Percentiles rank a stretch among this genome's conserved stretches.
These are phyloP conservation scores for Fomitiporia mediterranea DNA, from an alignment of 1,284 basidiomycete species.

Conservation along the genomic window DNA sequence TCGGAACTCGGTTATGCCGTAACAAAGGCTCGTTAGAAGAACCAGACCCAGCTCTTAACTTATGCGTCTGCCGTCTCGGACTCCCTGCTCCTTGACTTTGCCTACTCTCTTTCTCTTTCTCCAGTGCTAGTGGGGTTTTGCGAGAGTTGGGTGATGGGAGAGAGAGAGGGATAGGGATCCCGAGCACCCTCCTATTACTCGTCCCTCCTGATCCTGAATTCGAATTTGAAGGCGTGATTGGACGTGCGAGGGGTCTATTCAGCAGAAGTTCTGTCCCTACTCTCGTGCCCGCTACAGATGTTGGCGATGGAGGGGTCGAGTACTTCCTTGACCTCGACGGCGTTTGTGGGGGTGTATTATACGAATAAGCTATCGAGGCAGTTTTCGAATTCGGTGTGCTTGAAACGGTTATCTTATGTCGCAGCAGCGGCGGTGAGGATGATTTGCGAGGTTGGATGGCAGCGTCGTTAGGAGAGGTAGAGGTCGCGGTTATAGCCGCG, in stretches of 20 bases:
- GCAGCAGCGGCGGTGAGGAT: conserved; percentile 2
- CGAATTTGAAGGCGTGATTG: conserved; percentile 30
- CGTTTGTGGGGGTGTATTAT: conserved; percentile 17
- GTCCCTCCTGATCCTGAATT: too few relatives aligned
- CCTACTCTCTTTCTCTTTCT: neutral
- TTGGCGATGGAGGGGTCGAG: conserved; percentile 31
- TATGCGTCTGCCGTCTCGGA: conserved; percentile 5
- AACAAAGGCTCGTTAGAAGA: conserved; percentile 19
- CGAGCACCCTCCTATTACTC: conserved; percentile 12
- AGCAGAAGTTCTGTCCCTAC: conserved; percentile 31
- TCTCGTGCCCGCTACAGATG: conserved; percentile 21
- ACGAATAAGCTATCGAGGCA: conserved; percentile 4
- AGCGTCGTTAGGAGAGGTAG: neutral
- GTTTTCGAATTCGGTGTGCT: neutral
- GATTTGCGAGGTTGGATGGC: neutral
- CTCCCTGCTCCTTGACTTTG: too few relatives aligned
- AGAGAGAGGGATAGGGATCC: conserved; percentile 8
- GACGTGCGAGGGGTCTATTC: conserved; percentile 29
- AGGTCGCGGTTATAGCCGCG: neutral
- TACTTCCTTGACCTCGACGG: conserved; percentile 29
- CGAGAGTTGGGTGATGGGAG: conserved; percentile 5
- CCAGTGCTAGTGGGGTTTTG: neutral
- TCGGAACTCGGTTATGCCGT: conserved; percentile 1
- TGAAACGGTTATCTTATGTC: neutral
- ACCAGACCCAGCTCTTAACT: conserved; percentile 14